phyloP scores from a whole-genome alignment of 169 alveolate species.

The Plasmodium billcollinsi region DNA sequence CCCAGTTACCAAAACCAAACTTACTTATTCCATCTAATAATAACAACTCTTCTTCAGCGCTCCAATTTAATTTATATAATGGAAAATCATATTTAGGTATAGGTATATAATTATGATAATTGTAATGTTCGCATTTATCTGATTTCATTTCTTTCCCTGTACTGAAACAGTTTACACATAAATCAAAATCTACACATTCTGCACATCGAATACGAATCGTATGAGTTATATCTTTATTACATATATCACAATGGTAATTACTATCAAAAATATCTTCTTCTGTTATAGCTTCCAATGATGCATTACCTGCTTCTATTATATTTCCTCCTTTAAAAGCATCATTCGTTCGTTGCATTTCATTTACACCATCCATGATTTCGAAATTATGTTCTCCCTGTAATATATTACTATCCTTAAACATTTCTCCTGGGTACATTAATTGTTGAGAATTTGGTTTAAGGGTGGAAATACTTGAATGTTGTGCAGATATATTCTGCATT shows the following conservation, averaged over 20 bases:
- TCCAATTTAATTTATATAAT: constrained; percentile 88
- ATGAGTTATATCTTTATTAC: constrained; percentile 84
- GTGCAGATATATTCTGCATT: neutral
- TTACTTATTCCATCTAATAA: constrained; percentile 92
- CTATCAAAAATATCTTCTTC: constrained; percentile 75
- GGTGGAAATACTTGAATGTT: constrained; percentile 22
- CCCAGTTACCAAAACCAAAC: constrained; percentile 94
- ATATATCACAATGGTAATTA: constrained; percentile 85
- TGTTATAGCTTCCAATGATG: constrained; percentile 27
- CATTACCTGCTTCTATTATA: neutral
- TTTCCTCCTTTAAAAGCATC: neutral
- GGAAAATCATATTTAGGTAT: constrained; percentile 91
- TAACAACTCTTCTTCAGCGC: constrained; percentile 93
- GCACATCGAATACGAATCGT: constrained; percentile 91
- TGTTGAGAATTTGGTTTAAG: constrained; percentile 1
- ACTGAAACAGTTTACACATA: constrained; percentile 91
- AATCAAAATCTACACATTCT: constrained; percentile 91
- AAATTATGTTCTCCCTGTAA: constrained; percentile 21
- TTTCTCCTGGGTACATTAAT: neutral
- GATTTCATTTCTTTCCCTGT: constrained; percentile 88
- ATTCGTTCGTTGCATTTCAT: constrained; percentile 63
- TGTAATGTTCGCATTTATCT: constrained; percentile 85
- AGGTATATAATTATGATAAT: constrained; percentile 91
- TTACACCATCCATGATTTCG: constrained; percentile 40
- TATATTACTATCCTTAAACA: constrained; percentile 23